Conservation (phyloP, 2,329 filamentous ascomycete species). For the Colletotrichum neosansevieriae region DNA sequence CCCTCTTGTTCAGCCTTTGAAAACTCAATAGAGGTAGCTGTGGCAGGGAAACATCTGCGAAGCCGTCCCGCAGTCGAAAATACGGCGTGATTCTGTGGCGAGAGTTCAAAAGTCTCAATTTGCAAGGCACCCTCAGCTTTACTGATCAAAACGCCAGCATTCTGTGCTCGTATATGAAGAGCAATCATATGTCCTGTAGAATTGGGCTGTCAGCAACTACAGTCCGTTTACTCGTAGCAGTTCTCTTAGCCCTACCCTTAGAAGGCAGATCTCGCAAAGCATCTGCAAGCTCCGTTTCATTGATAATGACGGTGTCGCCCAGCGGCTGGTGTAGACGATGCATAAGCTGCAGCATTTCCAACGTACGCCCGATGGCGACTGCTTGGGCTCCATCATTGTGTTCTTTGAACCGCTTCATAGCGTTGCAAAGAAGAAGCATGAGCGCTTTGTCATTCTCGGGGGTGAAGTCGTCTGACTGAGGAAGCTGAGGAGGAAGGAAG, state of each 20-base stretch:
- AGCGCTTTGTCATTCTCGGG: neutral
- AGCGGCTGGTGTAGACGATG: neutral
- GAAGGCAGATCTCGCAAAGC: neutral
- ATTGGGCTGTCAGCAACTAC: too few species aligned
- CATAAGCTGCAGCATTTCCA: neutral
- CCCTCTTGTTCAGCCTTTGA: slow-evolving; percentile 1
- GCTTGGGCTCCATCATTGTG: neutral
- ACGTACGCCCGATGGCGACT: neutral
- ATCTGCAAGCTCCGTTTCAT: neutral
- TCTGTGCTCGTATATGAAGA: slow-evolving; percentile 49
- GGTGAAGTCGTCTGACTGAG: slow-evolving; percentile 39
- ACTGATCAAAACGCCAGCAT: slow-evolving; percentile 50
- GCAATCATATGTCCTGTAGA: slow-evolving; percentile 38
- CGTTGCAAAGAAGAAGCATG: neutral
- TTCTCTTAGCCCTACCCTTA: too few species aligned
- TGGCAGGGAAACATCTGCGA: slow-evolving; percentile 46
- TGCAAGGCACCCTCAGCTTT: slow-evolving; percentile 38
- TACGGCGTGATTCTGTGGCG: slow-evolving; percentile 44
- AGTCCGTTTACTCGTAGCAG: too few species aligned
- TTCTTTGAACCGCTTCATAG: too few species aligned
- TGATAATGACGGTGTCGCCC: neutral
- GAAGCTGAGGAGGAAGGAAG: slow-evolving; percentile 49
- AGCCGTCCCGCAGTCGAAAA: slow-evolving; percentile 48
- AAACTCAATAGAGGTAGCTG: slow-evolving; percentile 40
- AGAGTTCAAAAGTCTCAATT: slow-evolving; percentile 52